Conservation (phyloP, 352 stramenopile genomes). For the Plasmopara halstedii region DNA sequence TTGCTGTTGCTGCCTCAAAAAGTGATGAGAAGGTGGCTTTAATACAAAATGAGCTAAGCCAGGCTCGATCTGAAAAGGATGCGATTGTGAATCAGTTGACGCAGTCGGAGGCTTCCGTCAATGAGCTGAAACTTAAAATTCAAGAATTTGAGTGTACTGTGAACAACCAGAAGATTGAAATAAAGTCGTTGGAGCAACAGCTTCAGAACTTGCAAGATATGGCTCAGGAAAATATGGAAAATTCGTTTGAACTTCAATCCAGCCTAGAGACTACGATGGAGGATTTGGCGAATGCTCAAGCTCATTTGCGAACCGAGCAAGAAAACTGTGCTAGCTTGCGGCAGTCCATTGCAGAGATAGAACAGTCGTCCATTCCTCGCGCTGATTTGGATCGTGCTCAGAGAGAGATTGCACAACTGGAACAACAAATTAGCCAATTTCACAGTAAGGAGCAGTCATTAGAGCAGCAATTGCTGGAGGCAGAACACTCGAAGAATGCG, state of each 20-base stretch:
- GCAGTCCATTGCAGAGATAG: constrained; percentile 11
- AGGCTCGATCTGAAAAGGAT: constrained; percentile 19
- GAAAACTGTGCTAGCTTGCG: constrained; percentile 20
- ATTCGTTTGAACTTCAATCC: constrained; percentile 43
- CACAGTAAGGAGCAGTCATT: constrained; percentile 31
- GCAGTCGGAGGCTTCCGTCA: constrained; percentile 9
- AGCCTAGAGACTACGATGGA: constrained; percentile 49
- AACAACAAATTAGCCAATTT: constrained; percentile 30
- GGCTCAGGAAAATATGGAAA: constrained; percentile 47
- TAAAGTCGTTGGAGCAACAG: constrained; percentile 42
- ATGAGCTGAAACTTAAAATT: constrained; percentile 22
- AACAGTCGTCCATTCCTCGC: constrained; percentile 19
- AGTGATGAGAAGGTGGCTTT: constrained; percentile 23
- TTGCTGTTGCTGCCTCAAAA: constrained; percentile 29
- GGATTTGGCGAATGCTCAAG: constrained; percentile 27
- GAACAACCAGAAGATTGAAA: constrained; percentile 21
- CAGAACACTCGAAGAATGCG: constrained; percentile 19
- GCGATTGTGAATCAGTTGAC: constrained; percentile 13
- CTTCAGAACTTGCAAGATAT: constrained; percentile 61
- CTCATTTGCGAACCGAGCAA: constrained; percentile 22
- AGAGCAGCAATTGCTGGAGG: constrained; percentile 27
- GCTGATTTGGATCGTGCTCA: constrained; percentile 28
- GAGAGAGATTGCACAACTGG: constrained; percentile 29
- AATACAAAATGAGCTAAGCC: constrained; percentile 21
- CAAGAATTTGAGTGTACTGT: constrained; percentile 24